Evolutionary conservation across 2,329 filamentous ascomycete species (phyloP), one percentile per base, ranked within the genome.

Genomic region (Epichloe elymi): DNA sequence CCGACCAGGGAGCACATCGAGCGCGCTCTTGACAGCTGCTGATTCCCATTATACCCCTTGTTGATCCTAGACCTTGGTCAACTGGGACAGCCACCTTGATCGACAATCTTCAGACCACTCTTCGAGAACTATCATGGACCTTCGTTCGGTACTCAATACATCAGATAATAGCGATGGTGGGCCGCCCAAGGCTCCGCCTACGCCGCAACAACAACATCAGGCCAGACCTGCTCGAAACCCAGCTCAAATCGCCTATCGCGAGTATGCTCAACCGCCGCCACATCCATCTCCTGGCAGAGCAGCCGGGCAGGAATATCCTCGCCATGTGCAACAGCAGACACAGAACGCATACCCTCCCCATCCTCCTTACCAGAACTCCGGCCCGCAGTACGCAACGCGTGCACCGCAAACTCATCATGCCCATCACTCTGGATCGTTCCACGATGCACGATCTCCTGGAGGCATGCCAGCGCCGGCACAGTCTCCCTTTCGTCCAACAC

Each of bases 111-210:
- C 14, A 38, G 5, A 37, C 19, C 37, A 19, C 6, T 44, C 37
- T 17, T n/a, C 33, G 36, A 19, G 12, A 8, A 35, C 17, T 55
- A 61, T 52, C 50, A 73, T 79, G 76, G 75, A 79, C 67, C 69
- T 79, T 52, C 65, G 69, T 55, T 72, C 71, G 15, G 74, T 82
- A 59, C 65, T 81, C 46, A 81, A 80, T 62, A 68, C 71, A 20
- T 70, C 73, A 37, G 76, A 76, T 54, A 66, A 66, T 52, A 72
- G 67, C 57, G 71, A 68, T 48, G 63, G 65, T 55, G 60, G 61
- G 44, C 63, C 65, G 48, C 59, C 63, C 51, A 65, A 64, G 55
- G 62, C 65, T 49, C 59, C 60, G 42, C 60, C 59, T 37, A 60
- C 60, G 51, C 63, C 60, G 33, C 62, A 60, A 50, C 44, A 12